These are phyloP conservation scores for Tulasnella sp. DNA, from an alignment of 768 basidiomycete species.

Conservation along the genomic window DNA sequence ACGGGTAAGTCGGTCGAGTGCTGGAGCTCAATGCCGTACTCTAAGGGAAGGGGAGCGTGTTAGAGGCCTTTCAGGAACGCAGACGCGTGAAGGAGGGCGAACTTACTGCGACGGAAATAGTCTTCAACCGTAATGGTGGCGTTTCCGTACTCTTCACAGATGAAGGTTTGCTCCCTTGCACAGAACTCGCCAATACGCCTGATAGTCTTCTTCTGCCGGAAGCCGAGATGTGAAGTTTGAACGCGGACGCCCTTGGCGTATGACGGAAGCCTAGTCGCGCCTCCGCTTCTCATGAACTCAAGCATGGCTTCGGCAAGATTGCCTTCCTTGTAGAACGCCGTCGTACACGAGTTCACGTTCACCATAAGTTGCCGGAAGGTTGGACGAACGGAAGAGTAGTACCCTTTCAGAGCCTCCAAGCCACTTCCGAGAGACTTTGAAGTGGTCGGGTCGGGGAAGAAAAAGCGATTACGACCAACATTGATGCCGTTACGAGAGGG, in stretches of 20 bases:
- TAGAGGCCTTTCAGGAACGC: background rate
- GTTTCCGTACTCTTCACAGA: constrained; percentile 50
- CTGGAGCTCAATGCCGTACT: constrained; percentile 15
- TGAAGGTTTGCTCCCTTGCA: constrained; percentile 51
- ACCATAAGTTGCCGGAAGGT: constrained; percentile 49
- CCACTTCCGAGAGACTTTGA: constrained; percentile 46
- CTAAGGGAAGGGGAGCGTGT: constrained; percentile 4
- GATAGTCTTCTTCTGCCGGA: constrained; percentile 57
- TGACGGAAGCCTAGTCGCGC: constrained; percentile 34
- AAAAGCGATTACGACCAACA: constrained; percentile 65
- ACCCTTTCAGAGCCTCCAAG: constrained; percentile 57
- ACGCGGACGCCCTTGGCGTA: constrained; percentile 67
- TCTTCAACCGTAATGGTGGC: constrained; percentile 55
- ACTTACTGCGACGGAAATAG: constrained; percentile 61
- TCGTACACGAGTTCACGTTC: constrained; percentile 53
- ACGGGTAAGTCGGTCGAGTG: constrained; percentile 46
- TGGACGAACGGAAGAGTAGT: constrained; percentile 42
- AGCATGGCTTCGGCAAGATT: constrained; percentile 58
- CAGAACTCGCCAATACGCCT: constrained; percentile 49
- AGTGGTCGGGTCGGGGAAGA: constrained; percentile 44
- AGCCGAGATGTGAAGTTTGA: constrained; percentile 53
- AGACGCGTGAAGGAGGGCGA: background rate
- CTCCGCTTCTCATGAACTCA: constrained; percentile 44
- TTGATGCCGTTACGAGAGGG: constrained; percentile 49
- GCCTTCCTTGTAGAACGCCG: constrained; percentile 47